Percentiles rank a stretch among this genome's conserved stretches.
These are phyloP conservation scores for Colletotrichum salicis DNA, from an alignment of 2,329 filamentous ascomycete genomes.

Conservation along the genomic window DNA sequence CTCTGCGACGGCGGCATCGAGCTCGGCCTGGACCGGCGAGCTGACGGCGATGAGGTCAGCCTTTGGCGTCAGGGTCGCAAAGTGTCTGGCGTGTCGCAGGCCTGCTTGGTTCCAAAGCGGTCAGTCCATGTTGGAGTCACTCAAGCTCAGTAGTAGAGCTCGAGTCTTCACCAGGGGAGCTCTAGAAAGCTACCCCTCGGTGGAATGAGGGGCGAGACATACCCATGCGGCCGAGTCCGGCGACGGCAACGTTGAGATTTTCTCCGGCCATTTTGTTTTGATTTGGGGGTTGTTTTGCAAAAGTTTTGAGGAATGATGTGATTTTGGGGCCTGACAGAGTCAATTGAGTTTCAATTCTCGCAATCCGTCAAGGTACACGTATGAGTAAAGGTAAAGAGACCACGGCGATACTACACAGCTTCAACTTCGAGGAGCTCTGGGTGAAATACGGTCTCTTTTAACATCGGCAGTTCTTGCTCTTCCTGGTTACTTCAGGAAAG, in stretches of 20 bases:
- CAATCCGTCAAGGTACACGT: background rate
- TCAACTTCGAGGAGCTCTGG: background rate
- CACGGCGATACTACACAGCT: background rate
- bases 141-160: background rate
- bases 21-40: slow-evolving; percentile 27
- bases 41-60: slow-evolving; percentile 28
- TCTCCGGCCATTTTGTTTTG: slow-evolving; percentile 18
- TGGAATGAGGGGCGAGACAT: background rate
- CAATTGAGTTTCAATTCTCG: background rate
- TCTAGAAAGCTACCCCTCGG: background rate
- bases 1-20: slow-evolving; percentile 26
- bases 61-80: slow-evolving; percentile 25
- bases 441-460: slow-evolving; percentile 18
- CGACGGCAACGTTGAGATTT: slow-evolving; percentile 56
- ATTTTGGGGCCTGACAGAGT: too few species aligned
- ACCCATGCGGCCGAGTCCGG: slow-evolving; percentile 64
- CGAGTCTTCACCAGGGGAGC: background rate
- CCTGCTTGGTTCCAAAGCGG: background rate
- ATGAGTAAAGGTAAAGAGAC: too few species aligned
- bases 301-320: background rate
- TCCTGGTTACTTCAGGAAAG: background rate
- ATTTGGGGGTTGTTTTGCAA: background rate
- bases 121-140: too few species aligned
- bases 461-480: slow-evolving; percentile 13
- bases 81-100: slow-evolving; percentile 26